Conservation (phyloP, 345 rosid genomes). For the Linum lewisii region DNA sequence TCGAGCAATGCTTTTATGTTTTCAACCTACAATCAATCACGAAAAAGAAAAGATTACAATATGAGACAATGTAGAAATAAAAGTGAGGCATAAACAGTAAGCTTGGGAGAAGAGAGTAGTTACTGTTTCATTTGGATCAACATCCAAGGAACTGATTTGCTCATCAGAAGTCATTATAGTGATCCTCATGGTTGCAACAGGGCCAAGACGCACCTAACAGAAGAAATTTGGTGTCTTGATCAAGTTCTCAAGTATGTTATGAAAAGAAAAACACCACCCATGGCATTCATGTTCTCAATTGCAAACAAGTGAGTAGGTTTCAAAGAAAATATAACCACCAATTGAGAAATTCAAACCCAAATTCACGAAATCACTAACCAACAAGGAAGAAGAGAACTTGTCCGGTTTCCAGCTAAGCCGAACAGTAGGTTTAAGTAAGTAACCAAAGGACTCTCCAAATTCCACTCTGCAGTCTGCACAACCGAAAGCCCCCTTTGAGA, state of each 20-base stretch:
- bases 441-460: not conserved
- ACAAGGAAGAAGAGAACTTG: not conserved
- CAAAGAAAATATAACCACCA: too few relatives aligned
- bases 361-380: not conserved
- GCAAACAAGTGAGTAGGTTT: not conserved
- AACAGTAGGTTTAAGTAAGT: too few relatives aligned
- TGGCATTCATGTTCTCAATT: not conserved
- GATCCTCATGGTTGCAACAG: slow-evolving; percentile 44
- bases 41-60: not conserved
- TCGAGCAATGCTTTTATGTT: slow-evolving; percentile 94
- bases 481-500: not conserved
- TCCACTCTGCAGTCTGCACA: not conserved
- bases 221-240: not conserved
- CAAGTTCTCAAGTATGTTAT: not conserved
- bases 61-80: too few relatives aligned
- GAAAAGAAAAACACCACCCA: not conserved
- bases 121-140: slow-evolving; percentile 83
- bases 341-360: too few relatives aligned
- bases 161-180: slow-evolving; percentile 90
- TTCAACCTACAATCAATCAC: slow-evolving; percentile 48
- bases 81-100: slow-evolving; percentile 15
- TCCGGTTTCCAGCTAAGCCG: too few relatives aligned
- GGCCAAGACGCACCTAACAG: not conserved
- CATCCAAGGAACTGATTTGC: slow-evolving; percentile 66
- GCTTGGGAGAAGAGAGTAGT: slow-evolving; percentile 13